Evolutionary conservation across 2,329 filamentous ascomycete genomes (phyloP).

Genomic region (Magnaporthiopsis poae): DNA sequence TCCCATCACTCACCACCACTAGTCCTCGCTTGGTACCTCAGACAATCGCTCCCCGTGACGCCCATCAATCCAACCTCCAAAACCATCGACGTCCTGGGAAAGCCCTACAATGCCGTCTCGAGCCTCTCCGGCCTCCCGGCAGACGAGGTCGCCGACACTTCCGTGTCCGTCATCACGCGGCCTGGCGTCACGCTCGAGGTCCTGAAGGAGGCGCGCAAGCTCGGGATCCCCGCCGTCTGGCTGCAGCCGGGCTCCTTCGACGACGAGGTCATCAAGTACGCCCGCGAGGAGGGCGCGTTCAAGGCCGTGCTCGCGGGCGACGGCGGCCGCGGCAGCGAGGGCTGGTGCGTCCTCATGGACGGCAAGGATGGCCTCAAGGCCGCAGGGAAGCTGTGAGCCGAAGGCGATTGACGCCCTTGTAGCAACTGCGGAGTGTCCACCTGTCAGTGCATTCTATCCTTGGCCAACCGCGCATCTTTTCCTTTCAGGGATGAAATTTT

Average conservation of each 20-base stretch:
- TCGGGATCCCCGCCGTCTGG: constrained; percentile 70
- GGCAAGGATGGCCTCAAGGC: constrained; percentile 55
- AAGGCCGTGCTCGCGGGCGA: constrained; percentile 58
- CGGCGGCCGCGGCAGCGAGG: constrained; percentile 57
- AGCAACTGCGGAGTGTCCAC: background rate
- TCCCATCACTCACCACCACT: background rate
- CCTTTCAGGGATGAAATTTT: no score
- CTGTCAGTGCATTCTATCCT: no score
- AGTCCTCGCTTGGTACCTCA: constrained; percentile 87
- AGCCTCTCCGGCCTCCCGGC: constrained; percentile 53
- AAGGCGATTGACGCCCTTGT: no score
- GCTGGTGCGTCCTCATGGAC: constrained; percentile 83
- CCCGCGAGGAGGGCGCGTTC: constrained; percentile 52
- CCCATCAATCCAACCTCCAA: constrained; percentile 70
- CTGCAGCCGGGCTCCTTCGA: constrained; percentile 86
- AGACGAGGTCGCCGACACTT: constrained; percentile 54
- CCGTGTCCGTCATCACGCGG: constrained; percentile 78
- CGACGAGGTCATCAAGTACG: constrained; percentile 61
- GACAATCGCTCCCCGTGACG: constrained; percentile 63
- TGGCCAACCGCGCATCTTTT: no score
- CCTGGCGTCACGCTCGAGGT: constrained; percentile 65
- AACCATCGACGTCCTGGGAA: constrained; percentile 49
- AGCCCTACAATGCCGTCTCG: constrained; percentile 53
- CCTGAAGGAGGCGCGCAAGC: constrained; percentile 64
- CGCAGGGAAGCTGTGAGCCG: constrained; percentile 38